Base-by-base conservation (phyloP, 108 stramenopile genomes). In the Schizochytrium sp. region DNA sequence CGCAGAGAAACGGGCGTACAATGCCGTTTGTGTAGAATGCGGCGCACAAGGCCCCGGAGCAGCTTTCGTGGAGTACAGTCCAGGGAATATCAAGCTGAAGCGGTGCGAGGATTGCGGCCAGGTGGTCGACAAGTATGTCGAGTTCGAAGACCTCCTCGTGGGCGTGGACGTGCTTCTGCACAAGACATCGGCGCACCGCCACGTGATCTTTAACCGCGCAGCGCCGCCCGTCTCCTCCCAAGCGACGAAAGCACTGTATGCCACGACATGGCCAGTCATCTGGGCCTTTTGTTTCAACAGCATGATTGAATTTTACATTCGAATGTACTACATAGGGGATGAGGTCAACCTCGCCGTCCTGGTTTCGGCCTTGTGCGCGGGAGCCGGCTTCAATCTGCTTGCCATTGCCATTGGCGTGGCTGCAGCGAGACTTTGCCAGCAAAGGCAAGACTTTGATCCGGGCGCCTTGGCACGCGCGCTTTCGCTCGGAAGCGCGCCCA, bases 81-180 rank as follows among this genome's bases (percentile, higher is more conserved):
- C 76, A 6, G 76, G 76, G 0, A 83, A 83, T 34, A 83, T 83
- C 45, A 83, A 83, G 76, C 76, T 83, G 19, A 83, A 53, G 51
- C 76, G 76, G 43, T 83, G 76, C 28, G 76, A 14, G 25, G 51
- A 8, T 12, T 83, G 76, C 76, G 76, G 76, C 12, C 14, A 47
- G 51, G 76, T 83, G 14, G 76, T 83, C 25, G 76, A 83, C 76
- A 83, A 83, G 23, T 83, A 83, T 34, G 76, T 83, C n/a, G 76
- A 83, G 76, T 83, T 25, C 28, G 76, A 53, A 45, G 76, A 53
- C 51, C 51, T 83, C 48, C 48, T 83, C 48, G 28, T 83, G 25
- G 76, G 23, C 25, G 45, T 83, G n/a, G 76, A 83, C 51, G 76
- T 83, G 23, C 51, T 83, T 23, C 76, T 83, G n/a, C 76, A 83